These are phyloP conservation scores for Gracilariopsis chorda DNA, from an alignment of 23 red algal species.

Conservation along the genomic window DNA sequence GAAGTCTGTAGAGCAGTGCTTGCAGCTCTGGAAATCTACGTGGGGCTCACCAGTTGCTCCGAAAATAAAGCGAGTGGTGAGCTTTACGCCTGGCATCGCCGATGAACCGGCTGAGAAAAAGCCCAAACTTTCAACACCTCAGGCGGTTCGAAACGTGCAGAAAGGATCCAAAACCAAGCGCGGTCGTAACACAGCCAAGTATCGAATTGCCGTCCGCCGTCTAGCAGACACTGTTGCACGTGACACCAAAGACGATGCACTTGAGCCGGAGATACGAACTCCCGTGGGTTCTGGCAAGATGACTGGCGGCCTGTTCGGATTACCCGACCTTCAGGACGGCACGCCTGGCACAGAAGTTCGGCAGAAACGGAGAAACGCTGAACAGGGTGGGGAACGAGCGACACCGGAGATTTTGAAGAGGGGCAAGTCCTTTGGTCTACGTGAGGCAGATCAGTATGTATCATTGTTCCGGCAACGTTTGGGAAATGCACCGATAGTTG, in stretches of 20 bases:
- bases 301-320: not conserved
- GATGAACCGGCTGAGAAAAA: not conserved
- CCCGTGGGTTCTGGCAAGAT: not conserved
- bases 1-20: constrained; percentile 39
- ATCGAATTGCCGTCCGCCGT: constrained; percentile 3
- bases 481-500: not conserved
- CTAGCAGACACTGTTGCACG: constrained; percentile 33
- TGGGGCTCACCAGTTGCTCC: constrained; percentile 5
- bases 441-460: constrained; percentile 47
- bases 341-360: constrained; percentile 58
- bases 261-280: constrained; percentile 42
- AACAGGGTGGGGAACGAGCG: constrained; percentile 10
- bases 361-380: not conserved
- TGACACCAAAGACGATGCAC: constrained; percentile 17
- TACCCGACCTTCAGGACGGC: constrained; percentile 17
- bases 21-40: constrained; percentile 26
- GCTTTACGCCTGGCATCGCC: not conserved
- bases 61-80: not conserved
- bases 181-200: constrained; percentile 47
- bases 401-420: constrained; percentile 53
- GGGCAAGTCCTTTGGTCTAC: constrained; percentile 35
- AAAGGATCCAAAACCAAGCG: constrained; percentile 29
- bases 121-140: constrained; percentile 3
- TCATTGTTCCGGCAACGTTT: constrained; percentile 11
- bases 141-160: constrained; percentile 17